Evolutionary conservation across 805 yeast species (phyloP), one percentile per base, ranked within the genome.

Genomic region (Diddensiella santjacobensis): DNA sequence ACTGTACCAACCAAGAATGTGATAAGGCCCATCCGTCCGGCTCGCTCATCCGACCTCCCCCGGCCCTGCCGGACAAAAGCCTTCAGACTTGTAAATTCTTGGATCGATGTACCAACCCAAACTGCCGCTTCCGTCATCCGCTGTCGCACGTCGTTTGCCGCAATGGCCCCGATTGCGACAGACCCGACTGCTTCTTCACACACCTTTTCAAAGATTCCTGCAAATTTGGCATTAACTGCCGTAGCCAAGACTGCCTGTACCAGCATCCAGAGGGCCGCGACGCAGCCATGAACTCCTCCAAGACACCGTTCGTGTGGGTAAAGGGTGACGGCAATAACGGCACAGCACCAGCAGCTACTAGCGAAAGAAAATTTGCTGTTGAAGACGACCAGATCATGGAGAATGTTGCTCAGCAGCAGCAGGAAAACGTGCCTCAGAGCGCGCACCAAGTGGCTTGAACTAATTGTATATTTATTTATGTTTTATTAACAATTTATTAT

Each of bases 11-110:
- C 61, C 64, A 74, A 0, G 56, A 60, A 13, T 89, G 97, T 68
- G 71, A 71, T 47, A 82, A 77, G 58, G 89, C 95, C 0, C 97
- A 89, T 67, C 87, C 96, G 1, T 87, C 96, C 2, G 84, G 90
- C 35, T 75, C 78, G 6, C 69, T 72, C 52, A 64, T 75, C 37
- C 43, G 59, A 17, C 53, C 45, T 19, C 60, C 62, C 19, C 58
- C 45, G 35, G 53, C 64, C 24, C 44, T 58, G 31, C 64, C 68
- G 19, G 82, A 81, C 48, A 77, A 73, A 59, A 74, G 80, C 0
- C 72, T 88, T 58, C 95, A 86, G 54, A 87, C 87, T 59, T 89
- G 97, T 68, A 86, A 84, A 64, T 89, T 79, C 63, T 89, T 90
- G 33, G 56, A 76, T 6, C 72, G 77, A 51, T 89, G 97, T 68